Conservation (phyloP, 441 rosid species). For the Croton laevigatus region DNA sequence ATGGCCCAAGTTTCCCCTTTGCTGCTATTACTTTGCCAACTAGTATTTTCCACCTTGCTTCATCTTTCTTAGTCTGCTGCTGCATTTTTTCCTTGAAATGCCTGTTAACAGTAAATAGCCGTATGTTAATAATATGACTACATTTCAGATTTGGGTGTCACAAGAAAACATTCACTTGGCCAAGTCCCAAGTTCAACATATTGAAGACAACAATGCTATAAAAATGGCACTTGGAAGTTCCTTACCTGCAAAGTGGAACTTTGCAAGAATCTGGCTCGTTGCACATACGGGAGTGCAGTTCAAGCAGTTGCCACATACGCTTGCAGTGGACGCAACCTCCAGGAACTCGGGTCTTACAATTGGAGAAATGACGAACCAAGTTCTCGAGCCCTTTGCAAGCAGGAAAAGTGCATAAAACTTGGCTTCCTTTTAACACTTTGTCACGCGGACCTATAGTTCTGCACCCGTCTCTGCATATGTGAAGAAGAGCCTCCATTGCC, state of each 20-base stretch:
- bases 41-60: constrained; percentile 61
- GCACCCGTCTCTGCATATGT: constrained; percentile 87
- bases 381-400: constrained; percentile 84
- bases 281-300: constrained; percentile 85
- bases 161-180: not conserved
- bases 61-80: constrained; percentile 68
- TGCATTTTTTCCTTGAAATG: constrained; percentile 62
- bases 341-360: constrained; percentile 65
- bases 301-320: constrained; percentile 88
- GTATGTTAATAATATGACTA: too few species aligned
- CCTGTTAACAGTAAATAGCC: constrained; percentile 28
- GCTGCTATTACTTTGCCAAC: constrained; percentile 60
- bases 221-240: not conserved
- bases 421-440: constrained; percentile 54
- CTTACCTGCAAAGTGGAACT: constrained; percentile 84
- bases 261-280: constrained; percentile 65
- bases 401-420: constrained; percentile 51
- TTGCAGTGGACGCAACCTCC: constrained; percentile 76
- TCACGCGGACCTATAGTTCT: constrained; percentile 79
- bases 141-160: too few species aligned
- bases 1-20: constrained; percentile 50
- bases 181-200: not conserved
- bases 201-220: not conserved
- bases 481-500: constrained; percentile 88
- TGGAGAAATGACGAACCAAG: constrained; percentile 71